Percentiles rank a stretch among this genome's conserved stretches.
phyloP scores from a whole-genome alignment of 73 alveolate genomes.

The Tetrahymena borealis region DNA sequence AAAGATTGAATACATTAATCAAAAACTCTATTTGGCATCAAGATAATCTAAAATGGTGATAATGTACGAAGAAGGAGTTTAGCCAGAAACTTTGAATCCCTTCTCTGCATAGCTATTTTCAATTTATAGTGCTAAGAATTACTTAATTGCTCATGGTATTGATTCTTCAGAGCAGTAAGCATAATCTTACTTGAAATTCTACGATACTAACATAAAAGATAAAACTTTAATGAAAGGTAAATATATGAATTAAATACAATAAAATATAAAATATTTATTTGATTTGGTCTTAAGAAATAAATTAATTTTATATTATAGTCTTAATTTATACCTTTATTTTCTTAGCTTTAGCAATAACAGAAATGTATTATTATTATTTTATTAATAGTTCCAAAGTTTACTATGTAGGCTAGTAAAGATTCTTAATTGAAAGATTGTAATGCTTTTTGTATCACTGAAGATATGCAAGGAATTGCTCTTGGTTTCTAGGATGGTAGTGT shows the following conservation, averaged over 20 bases:
- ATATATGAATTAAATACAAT: background rate
- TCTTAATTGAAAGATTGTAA: background rate
- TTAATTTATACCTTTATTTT: background rate
- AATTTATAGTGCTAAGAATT: background rate
- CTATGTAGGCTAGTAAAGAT: background rate
- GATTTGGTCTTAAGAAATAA: background rate
- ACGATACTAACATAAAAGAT: background rate
- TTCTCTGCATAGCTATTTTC: background rate
- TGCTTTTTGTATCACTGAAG: background rate
- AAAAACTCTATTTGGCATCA: background rate
- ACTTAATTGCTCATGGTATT: background rate
- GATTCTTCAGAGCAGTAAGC: background rate
- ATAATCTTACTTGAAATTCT: background rate
- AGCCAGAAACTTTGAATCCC: background rate
- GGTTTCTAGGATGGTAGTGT: background rate
- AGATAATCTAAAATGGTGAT: background rate
- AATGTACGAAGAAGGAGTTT: background rate
- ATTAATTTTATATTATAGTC: background rate
- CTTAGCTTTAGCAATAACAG: background rate
- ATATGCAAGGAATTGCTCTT: background rate
- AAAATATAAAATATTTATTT: background rate
- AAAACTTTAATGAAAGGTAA: background rate
- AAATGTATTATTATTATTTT: too few species aligned
- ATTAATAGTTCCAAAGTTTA: background rate
- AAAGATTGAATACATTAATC: background rate